Evolutionary conservation across 2,329 filamentous ascomycete species (phyloP), one percentile per base, ranked within the genome.

Genomic region (Neofusicoccum sp.): DNA sequence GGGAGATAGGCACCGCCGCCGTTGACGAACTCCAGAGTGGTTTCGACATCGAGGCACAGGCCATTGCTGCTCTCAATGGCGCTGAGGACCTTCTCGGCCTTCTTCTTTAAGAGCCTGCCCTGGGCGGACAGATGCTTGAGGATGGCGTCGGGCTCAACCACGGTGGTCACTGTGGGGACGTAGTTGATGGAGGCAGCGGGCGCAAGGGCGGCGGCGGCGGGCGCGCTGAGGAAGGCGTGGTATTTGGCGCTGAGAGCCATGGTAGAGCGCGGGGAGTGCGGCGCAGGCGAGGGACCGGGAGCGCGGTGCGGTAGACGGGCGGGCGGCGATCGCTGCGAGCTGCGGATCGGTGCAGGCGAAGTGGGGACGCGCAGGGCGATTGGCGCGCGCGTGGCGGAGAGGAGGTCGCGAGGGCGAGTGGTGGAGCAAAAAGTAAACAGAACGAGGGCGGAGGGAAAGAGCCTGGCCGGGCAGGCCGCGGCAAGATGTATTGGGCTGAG

Each of bases 1-100:
- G 93, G 93, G 60, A 98, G 84, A 78, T 95, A 98, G 65, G 88
- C 84, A 65, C 92, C 93, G 66, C 93, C 95, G 65, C 89, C 87
- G 64, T 82, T 86, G 61, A 87, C 73, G 74, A 99, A 97, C 72
- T 96, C 89, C 49, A 98, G 77, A 1, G 86, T 86, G 26, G 91
- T 95, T 70, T 96, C 89, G 49, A 92, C 81, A 76, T 98, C 93
- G 62, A 90, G 72, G 60, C 87, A 89, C 65, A 96, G 77, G 45
- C 86, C 84, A 74, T 86, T 83, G 60, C 81, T 74, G 63, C 87
- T 86, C 72, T 96, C 90, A 58, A 98, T 83, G 28, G 84, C 80
- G 70, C 85, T 86, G 65, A 98, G 79, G 57, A 93, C 76, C 44
- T 88, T 88, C 75, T 96, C 86, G 67, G 88, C 86, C 78, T 90